Percentiles rank a stretch among this genome's conserved stretches.
Evolutionary conservation across 495 filamentous ascomycete species (phyloP).

Genomic region (Penicillium paradoxum): DNA sequence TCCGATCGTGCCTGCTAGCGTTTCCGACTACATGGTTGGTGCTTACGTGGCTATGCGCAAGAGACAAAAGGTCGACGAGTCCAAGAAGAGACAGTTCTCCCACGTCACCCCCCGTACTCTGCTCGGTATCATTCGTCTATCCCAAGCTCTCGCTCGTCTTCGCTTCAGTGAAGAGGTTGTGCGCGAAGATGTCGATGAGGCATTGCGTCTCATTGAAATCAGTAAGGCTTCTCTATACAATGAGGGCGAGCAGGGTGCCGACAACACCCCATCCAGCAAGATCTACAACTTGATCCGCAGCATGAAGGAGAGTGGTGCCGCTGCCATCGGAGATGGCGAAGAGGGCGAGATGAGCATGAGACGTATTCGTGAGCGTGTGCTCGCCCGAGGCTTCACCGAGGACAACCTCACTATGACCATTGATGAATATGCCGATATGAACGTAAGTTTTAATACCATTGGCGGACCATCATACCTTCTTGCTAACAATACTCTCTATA

Average conservation of each 20-base stretch:
- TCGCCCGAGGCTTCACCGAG: constrained; percentile 95
- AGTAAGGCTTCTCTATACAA: constrained; percentile 81
- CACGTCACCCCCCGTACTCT: constrained; percentile 92
- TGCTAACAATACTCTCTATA: constrained; percentile 34
- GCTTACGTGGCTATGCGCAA: constrained; percentile 91
- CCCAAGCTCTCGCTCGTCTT: constrained; percentile 91
- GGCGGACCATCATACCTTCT: background rate
- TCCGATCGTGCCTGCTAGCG: constrained; percentile 72
- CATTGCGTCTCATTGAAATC: constrained; percentile 81
- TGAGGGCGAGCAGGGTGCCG: constrained; percentile 53
- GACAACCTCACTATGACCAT: constrained; percentile 82
- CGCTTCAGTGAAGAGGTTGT: constrained; percentile 79
- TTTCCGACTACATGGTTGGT: constrained; percentile 93
- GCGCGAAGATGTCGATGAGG: constrained; percentile 93
- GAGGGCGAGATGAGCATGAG: constrained; percentile 77
- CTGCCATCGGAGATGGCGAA: constrained; percentile 63
- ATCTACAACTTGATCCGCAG: constrained; percentile 90
- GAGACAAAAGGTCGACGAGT: constrained; percentile 83
- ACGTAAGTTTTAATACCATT: constrained; percentile 60
- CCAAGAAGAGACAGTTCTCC: constrained; percentile 80
- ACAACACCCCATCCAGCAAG: constrained; percentile 77
- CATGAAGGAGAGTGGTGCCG: constrained; percentile 77
- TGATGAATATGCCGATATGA: constrained; percentile 80
- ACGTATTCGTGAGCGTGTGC: constrained; percentile 79
- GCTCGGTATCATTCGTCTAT: constrained; percentile 84